Base-by-base conservation (phyloP, 2,329 filamentous ascomycete genomes). In the Magnaporthales sp. region DNA sequence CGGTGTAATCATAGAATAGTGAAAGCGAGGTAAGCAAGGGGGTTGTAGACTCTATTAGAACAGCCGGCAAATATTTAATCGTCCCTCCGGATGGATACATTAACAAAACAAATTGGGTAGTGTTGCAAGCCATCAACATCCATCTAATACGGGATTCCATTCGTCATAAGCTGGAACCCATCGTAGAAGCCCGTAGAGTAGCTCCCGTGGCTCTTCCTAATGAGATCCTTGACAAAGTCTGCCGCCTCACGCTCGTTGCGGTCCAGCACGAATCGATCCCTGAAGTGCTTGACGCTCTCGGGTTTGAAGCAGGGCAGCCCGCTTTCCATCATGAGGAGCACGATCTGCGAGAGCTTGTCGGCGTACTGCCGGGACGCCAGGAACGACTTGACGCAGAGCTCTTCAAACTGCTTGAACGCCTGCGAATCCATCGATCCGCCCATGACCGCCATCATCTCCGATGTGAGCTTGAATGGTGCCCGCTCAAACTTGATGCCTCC, bases 371-470 rank as follows among this genome's bases (percentile, higher is more conserved):
- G 85, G 54, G 88, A 89, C 4, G 93, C 94, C 58, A 99, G 82
- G 83, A 97, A 99, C 1, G 93, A 90, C 80, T 99, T 99, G 75
- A 99, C 86, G 73, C 92, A 96, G 54, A 99, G 85, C 75, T 97
- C 94, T 79, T 99, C 95, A 73, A 99, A 99, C 86, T 92, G 95
- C 70, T 89, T 89, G 82, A 96, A 99, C 15, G 92, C 84, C 77
- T 98, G 94, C 65, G 93, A 91, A 58, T 90, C 88, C 3, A 88
- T 90, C 66, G 84, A 89, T 68, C 93, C 93, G 66, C 95, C 94
- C 94, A 99, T 98, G 72, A 99, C 95, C n/a, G 93, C 92, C 68
- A 99, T 86, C 96, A 99, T 99, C 77, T 99, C 95, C 8, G 88
- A 86, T 0, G 95, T 99, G 66, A 99, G 87, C 80, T 99, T 99